Evolutionary conservation across 208 protist species (phyloP).

Genomic region (Leishmania guyanensis): DNA sequence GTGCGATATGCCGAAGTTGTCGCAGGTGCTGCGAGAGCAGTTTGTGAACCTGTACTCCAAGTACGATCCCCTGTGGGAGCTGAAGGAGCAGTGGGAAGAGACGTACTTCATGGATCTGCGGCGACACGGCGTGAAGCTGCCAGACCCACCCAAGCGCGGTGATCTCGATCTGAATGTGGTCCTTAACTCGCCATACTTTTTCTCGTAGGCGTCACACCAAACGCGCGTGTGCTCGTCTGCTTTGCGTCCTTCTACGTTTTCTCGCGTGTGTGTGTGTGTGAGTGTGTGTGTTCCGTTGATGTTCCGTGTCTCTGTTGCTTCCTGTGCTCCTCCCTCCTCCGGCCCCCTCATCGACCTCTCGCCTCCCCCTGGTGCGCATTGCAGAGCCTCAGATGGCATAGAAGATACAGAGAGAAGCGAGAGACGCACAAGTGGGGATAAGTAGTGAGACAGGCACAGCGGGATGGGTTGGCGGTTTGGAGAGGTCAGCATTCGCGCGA

Average conservation of each 20-base stretch:
- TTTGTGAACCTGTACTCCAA: conserved; percentile 96
- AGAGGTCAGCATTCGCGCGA: not conserved
- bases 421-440: not conserved
- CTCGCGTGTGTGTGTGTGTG: not conserved
- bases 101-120: conserved; percentile 86
- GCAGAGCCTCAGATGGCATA: not conserved
- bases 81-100: conserved; percentile 94
- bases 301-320: not conserved
- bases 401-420: not conserved
- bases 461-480: not conserved
- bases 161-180: conserved; percentile 87
- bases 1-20: conserved; percentile 92
- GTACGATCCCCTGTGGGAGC: conserved; percentile 91
- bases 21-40: conserved; percentile 92
- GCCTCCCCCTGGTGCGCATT: not conserved
- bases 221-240: not conserved
- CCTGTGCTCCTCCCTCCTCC: not conserved
- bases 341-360: not conserved
- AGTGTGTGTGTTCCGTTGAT: not conserved
- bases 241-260: not conserved
- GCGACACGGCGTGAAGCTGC: conserved; percentile 81
- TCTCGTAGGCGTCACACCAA: conserved; percentile 54
- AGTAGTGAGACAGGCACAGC: not conserved
- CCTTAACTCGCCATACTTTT: conserved; percentile 92
- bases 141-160: conserved; percentile 87